Conservation (phyloP, 129 eudicot species). For the Flaveria robusta region DNA sequence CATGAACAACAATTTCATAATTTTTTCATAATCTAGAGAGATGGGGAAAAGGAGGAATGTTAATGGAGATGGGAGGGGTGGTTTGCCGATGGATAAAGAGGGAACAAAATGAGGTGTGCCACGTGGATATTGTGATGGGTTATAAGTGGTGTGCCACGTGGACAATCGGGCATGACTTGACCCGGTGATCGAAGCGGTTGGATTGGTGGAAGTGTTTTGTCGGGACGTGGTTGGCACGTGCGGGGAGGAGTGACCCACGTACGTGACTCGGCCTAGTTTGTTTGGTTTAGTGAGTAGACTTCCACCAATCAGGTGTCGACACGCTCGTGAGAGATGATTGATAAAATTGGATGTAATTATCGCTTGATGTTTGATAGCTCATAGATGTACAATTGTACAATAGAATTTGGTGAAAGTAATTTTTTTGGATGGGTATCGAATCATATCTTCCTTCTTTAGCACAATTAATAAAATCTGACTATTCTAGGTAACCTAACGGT, state of each 20-base stretch:
- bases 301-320: constrained; percentile 14
- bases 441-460: too few relatives aligned
- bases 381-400: too few relatives aligned
- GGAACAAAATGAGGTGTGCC: constrained; percentile 52
- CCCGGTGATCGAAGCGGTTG: constrained; percentile 44
- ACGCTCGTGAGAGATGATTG: background rate
- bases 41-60: background rate
- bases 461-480: too few relatives aligned
- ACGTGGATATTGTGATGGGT: constrained; percentile 47
- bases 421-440: too few relatives aligned
- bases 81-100: constrained; percentile 46
- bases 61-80: constrained; percentile 20
- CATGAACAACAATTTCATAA: constrained; percentile 21
- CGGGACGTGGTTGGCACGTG: constrained; percentile 55
- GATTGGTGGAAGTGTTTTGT: constrained; percentile 20
- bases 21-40: constrained; percentile 6
- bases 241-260: constrained; percentile 12
- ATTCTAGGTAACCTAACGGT: too few relatives aligned
- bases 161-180: constrained; percentile 37
- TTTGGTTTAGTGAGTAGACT: constrained; percentile 25
- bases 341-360: too few relatives aligned
- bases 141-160: constrained; percentile 38
- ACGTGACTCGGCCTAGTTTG: background rate
- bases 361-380: too few relatives aligned
- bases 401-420: too few relatives aligned